Percentiles rank a stretch among this genome's conserved stretches.
phyloP scores from a whole-genome alignment of 805 yeast species.

The Candida vartiovaarae region DNA sequence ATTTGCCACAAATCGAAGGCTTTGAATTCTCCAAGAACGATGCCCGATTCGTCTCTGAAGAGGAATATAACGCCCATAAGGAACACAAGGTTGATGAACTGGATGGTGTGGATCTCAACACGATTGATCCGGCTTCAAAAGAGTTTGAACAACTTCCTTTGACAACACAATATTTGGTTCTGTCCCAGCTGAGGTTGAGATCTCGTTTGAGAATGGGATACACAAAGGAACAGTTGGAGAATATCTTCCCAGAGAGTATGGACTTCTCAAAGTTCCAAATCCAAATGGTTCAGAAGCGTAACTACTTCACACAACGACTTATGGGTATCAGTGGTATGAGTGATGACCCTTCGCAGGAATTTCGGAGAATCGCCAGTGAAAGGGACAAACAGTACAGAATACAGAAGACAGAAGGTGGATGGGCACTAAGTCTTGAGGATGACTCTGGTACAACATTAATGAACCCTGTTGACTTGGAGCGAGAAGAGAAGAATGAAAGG shows the following conservation, averaged over 20 bases:
- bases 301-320: slow-evolving; percentile 79
- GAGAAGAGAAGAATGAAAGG: slow-evolving; percentile 11
- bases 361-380: slow-evolving; percentile 74
- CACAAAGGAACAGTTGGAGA: slow-evolving; percentile 78
- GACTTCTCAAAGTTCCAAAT: slow-evolving; percentile 93
- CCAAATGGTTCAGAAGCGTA: slow-evolving; percentile 85
- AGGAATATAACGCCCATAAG: slow-evolving; percentile 59
- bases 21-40: slow-evolving; percentile 52
- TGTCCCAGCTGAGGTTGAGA: slow-evolving; percentile 73
- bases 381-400: slow-evolving; percentile 69
- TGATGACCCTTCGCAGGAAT: slow-evolving; percentile 23
- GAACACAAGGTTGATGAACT: slow-evolving; percentile 52
- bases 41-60: slow-evolving; percentile 64
- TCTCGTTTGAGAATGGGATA: slow-evolving; percentile 95
- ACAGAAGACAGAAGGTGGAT: slow-evolving; percentile 73
- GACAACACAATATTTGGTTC: slow-evolving; percentile 79
- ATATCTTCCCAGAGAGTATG: slow-evolving; percentile 74
- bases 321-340: slow-evolving; percentile 82
- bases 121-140: slow-evolving; percentile 75
- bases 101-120: slow-evolving; percentile 61
- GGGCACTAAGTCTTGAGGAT: slow-evolving; percentile 61
- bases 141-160: slow-evolving; percentile 75
- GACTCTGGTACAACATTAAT: slow-evolving; percentile 29
- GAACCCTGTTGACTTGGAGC: slow-evolving; percentile 44
- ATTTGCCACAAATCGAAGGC: slow-evolving; percentile 64